A percentile compares a stretch with the other conserved stretches of the same genome.
phyloP scores from a whole-genome alignment of 352 stramenopile species.

The Pythium graminicola region DNA sequence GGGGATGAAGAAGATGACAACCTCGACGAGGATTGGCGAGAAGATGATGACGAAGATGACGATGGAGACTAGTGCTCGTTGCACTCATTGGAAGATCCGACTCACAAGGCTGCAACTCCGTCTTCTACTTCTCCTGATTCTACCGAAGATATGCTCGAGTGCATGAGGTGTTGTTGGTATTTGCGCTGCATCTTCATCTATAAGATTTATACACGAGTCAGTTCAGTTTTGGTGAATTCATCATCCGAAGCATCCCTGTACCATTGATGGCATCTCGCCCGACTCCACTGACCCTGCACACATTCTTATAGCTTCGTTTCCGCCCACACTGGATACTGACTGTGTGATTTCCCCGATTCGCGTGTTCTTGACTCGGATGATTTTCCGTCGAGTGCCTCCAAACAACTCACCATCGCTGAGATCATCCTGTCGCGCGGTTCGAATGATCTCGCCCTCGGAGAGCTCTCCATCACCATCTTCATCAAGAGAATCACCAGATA shows the following conservation, averaged over 20 bases:
- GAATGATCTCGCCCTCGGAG: conserved; percentile 28
- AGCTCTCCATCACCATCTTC: conserved; percentile 9
- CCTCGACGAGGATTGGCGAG: conserved; percentile 2
- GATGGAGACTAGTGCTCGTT: not conserved
- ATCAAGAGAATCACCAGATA: not conserved
- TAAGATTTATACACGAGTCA: not conserved
- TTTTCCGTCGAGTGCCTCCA: conserved; percentile 24
- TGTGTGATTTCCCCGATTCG: not conserved
- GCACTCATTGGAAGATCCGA: not conserved
- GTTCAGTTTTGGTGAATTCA: not conserved
- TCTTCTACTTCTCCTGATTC: conserved; percentile 37
- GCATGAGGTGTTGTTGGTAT: conserved; percentile 18
- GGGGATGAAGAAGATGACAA: not conserved
- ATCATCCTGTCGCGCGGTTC: conserved; percentile 13
- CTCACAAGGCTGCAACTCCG: conserved; percentile 1
- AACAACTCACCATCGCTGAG: conserved; percentile 68
- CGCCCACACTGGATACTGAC: not conserved
- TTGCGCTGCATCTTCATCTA: conserved; percentile 15
- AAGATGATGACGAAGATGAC: conserved; percentile 4
- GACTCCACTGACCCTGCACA: conserved; percentile 40
- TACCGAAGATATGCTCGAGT: conserved; percentile 25
- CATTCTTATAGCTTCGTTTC: not conserved
- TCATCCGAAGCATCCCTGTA: conserved; percentile 7
- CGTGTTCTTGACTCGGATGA: conserved; percentile 27
- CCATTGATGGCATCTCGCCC: conserved; percentile 35